Evolutionary conservation across 345 rosid genomes (phyloP).

Genomic region (Physaria fendleri): DNA sequence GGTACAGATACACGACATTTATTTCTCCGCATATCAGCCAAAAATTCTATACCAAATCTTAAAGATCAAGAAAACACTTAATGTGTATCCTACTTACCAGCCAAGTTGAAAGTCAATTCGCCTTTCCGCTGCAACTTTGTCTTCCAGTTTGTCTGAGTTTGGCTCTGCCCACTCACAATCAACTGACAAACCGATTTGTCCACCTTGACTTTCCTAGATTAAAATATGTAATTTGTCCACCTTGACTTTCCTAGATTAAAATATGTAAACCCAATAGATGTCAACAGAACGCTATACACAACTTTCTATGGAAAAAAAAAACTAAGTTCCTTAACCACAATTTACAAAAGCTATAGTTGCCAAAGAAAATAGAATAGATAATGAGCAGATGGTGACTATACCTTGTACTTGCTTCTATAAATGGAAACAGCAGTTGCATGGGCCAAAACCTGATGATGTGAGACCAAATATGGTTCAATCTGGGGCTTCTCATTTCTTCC

Average conservation of each 20-base stretch:
- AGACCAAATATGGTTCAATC: constrained; percentile 65
- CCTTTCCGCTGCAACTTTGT: constrained; percentile 58
- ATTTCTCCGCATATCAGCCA: background rate
- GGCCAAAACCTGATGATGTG: constrained; percentile 77
- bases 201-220: constrained; percentile 64
- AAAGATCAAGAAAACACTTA: background rate
- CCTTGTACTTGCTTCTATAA: constrained; percentile 65
- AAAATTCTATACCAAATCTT: background rate
- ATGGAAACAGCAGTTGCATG: constrained; percentile 73
- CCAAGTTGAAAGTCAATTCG: constrained; percentile 87
- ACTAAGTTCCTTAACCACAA: background rate
- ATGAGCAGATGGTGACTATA: too few relatives aligned
- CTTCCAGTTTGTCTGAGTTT: constrained; percentile 47
- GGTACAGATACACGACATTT: background rate
- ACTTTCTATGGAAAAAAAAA: background rate
- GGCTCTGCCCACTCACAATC: constrained; percentile 76
- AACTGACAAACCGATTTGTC: constrained; percentile 67
- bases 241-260: too few relatives aligned
- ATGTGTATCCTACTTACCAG: constrained; percentile 43
- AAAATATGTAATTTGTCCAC: too few relatives aligned
- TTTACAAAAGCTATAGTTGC: too few relatives aligned
- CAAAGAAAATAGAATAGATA: too few relatives aligned
- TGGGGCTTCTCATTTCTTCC: constrained; percentile 57
- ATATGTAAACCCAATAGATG: too few relatives aligned
- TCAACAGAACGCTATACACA: background rate